Evolutionary conservation across 495 filamentous ascomycete species (phyloP), one percentile per base, ranked within the genome.

Genomic region (Xylaria longipes): DNA sequence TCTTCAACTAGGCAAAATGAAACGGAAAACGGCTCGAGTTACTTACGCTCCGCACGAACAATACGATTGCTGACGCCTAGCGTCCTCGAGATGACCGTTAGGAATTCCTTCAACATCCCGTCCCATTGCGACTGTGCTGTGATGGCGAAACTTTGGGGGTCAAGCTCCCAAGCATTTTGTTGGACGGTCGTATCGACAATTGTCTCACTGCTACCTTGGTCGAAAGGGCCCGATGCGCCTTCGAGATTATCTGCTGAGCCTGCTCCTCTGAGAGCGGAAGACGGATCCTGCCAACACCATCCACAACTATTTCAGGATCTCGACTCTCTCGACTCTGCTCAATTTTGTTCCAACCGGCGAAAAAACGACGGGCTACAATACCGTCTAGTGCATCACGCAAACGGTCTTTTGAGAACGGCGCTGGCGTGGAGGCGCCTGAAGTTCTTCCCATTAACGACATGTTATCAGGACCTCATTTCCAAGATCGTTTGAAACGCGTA

Each of bases 181-280:
- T 39, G 61, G 39, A n/a, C 27, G 8, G 41, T 22, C 48, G 61
- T 31, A 45, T 46, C 25, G 14, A 41, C 22, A 25, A 22, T 37
- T 62, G 2, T 15, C n/a, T 62, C 58, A 3, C 50, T 56, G 11
- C n/a, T 78, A 37, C 81, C 84, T 64, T 82, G 82, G 20, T 83
- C 85, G 54, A 80, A 86, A 27, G 87, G 84, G 81, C 79, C 71
- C 82, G 80, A 65, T 83, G 81, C 58, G 83, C 81, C 43, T 76
- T 76, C 33, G 69, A 69, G 70, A 82, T 80, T 56, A 88, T 75
- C 22, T 76, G 77, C 25, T 75, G 73, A 2, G 85, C 88, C 46
- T 84, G 78, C 1, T 73, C 72, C 8, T 78, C 75, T 27, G 77
- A 75, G 25, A 88, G 74, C 11, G 88, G 88, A 20, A 86, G 72